Evolutionary conservation across 495 filamentous ascomycete genomes (phyloP), one percentile per base, ranked within the genome.

Genomic region (Acidiella bohemica): DNA sequence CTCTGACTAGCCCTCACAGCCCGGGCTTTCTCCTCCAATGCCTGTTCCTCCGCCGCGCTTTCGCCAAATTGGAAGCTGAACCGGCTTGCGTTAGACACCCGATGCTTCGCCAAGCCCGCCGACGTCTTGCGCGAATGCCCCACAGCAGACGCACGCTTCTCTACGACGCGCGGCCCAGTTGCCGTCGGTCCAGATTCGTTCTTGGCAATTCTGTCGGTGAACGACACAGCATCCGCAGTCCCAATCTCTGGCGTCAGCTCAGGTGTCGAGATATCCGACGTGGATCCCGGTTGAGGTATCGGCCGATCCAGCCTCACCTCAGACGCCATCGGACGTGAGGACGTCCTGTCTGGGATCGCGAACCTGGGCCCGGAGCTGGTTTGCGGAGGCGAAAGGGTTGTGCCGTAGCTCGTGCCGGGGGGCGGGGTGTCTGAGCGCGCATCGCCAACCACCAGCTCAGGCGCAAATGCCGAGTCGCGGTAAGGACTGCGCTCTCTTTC

Each of bases 31-130:
- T 93, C 85, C 62, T 95, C 86, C 12, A 95, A 59, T 2, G 87
- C 53, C 53, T 77, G 78, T 56, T 95, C 86, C 55, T 93, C 77
- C 9, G 71, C 71, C 4, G 82, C 76, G 23, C 81, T 84, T n/a
- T 79, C 74, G 9, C 73, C 72, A 70, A 93, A 82, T 52, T 94
- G 85, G 51, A 95, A 95, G 53, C 84, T 92, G 50, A 95, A 93
- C 8, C 86, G 67, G 2, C 84, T 92, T 0, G 85, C 81, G 38
- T 79, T 88, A 56, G 83, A 88, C 49, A 80, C 86, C 56, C 86
- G 76, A 57, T 87, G 84, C 48, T 67, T 80, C 0, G 82, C 81
- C 26, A 71, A 35, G 5, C 21, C 25, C 22, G 30, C 11, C 24
- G 39, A 24, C n/a, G 18, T 22, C 39, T 36, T 16, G 14, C 14